Conservation (phyloP, 2,329 filamentous ascomycete species). For the Thielaviopsis populi region DNA sequence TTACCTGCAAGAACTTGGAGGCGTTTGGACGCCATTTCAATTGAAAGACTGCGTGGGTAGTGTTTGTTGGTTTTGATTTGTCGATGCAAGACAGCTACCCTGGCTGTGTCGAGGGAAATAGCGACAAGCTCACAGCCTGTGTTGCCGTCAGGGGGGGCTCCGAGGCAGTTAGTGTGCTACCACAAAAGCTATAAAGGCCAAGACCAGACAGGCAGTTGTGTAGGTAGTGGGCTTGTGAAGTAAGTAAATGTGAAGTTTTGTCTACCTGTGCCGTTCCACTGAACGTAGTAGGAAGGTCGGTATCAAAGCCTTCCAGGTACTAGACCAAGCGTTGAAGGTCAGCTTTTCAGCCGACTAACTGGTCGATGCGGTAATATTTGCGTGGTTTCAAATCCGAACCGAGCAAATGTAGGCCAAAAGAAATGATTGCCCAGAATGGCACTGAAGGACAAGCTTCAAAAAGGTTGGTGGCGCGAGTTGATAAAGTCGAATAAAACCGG, state of each 20-base stretch:
- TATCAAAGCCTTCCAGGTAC: no score
- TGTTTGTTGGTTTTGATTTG: background rate
- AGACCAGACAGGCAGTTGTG: no score
- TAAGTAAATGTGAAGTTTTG: no score
- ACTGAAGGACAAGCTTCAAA: background rate
- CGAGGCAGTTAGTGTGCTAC: conserved; percentile 5
- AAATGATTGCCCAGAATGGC: background rate
- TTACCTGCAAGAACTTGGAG: conserved; percentile 15
- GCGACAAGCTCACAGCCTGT: background rate
- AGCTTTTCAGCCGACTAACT: no score
- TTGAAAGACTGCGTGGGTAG: background rate
- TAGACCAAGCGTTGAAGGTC: no score
- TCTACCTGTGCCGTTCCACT: no score
- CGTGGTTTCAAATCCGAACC: background rate
- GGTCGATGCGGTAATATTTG: background rate
- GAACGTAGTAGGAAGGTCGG: no score
- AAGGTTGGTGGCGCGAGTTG: no score
- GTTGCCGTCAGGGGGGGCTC: background rate
- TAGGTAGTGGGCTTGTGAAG: no score
- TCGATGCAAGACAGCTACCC: background rate
- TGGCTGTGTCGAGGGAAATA: background rate
- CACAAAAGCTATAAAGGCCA: background rate
- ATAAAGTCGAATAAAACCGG: background rate
- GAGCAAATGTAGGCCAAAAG: background rate
- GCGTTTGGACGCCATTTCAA: conserved; percentile 13